Base-by-base conservation (phyloP, 2,329 filamentous ascomycete species). In the Fusarium sarcochroum region DNA sequence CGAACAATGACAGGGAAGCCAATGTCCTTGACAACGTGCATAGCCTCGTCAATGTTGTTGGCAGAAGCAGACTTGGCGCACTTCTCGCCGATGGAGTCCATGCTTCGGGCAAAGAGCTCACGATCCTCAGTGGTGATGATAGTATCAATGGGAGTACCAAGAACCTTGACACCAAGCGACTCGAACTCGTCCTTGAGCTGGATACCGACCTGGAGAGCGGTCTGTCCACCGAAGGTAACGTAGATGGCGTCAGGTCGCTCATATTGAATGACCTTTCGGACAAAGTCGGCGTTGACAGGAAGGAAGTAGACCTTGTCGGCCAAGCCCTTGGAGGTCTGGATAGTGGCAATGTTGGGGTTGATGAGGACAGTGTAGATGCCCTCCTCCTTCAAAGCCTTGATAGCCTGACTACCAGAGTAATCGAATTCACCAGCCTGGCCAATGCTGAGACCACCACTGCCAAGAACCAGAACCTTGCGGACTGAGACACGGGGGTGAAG, bases 291-390 rank as follows among this genome's bases (percentile, higher is more conserved):
- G 65, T 94, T 98, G 78, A 99, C 96, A 1, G 96, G 96, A 42
- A 98, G 85, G 86, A 98, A 99, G 83, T 98, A 99, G 51, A 99
- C 96, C 85, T 98, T 98, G 81, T 99, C 96, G 15, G 96, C 96
- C 53, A 99, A 85, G 69, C 96, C 96, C 83, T 98, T 98, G 53
- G 96, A 98, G 6, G 96, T 99, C 80, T 99, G 96, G 67, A 98
- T 98, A 1, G 96, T 99, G 71, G 96, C 96, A 78, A 99, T 98
- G 79, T 99, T 99, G 59, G 96, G 96, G 83, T 99, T 99, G 86
- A 99, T 98, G 68, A 99, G 85, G 68, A 99, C 91, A 5, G 96
- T 98, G 84, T 98, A 98, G 75, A 98, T 98, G 64, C 94, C 95
- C 82, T 98, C 96, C 80, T 98, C 92, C 82, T 98, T 98, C 74